Base-by-base conservation (phyloP, 305 asterid species). In the Plantago lanceolata region DNA sequence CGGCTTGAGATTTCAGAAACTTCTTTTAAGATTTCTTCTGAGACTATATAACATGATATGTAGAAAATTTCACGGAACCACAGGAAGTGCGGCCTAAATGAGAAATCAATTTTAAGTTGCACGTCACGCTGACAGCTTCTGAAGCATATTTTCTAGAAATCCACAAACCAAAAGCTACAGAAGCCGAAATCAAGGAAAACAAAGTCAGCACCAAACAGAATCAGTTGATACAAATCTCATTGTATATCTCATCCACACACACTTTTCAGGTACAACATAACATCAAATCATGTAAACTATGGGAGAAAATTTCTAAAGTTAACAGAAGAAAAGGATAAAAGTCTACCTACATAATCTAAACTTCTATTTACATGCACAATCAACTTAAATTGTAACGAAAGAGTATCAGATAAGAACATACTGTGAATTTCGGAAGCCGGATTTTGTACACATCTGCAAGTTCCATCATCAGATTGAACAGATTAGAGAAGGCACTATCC, bases 401-500 rank as follows among this genome's bases (percentile, higher is more conserved):
- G 16, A 57, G 29, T n/a, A 59, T 50, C 35, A 51, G 57, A 78
- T 33, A 67, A 57, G 3, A 6, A 55, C 85, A 9, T 85, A 84
- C 97, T 9, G 97, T 92, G 72, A 92, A 92, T 65, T 81, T 92
- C 31, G 98, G 98, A 74, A 89, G 94, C 67, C 96, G 92, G 50
- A 92, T 92, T 79, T 84, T 92, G 86, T 92, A 89, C 21, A 85
- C 94, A 58, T 92, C 94, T 48, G 93, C 97, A 68, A 92, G 97
- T 71, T 92, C 98, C 85, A 92, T 82, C 98, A 92, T 92, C 71
- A 89, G 91, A 84, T 83, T 78, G 79, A 85, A 92, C 78, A 89
- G 80, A 71, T 89, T 92, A 64, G 97, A 85, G 85, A 89, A 92
- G 66, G 97, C 97, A 73, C 98, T 92, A 76, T 92, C 98, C 80